Base-by-base conservation (phyloP, 306 rosid species). In the Boehmeria nivea region DNA sequence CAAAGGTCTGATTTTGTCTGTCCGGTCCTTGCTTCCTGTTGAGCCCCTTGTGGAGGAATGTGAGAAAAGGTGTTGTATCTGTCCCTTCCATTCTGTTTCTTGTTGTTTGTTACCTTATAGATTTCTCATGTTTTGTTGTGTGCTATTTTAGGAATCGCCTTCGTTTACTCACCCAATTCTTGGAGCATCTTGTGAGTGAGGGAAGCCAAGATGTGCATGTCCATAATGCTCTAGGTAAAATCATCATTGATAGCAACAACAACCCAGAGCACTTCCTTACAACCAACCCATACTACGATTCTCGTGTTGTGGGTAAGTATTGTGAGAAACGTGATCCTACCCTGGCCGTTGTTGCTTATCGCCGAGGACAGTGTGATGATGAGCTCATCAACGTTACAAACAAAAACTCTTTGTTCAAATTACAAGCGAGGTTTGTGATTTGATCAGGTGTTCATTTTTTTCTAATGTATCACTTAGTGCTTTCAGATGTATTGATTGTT, bases 181-280 rank as follows among this genome's bases (percentile, higher is more conserved):
- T 93, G 80, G 99, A 93, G 79, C 96, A 93, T 85, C 94, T 93
- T 20, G 99, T 93, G 79, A 87, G 96, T 45, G 99, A 93, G 79
- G 99, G 99, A 75, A 93, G 99, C 87, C 99, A 87, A 72, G 99
- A 93, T 61, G 96, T 87, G 45, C 99, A 93, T 72, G 96, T 93
- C 42, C 99, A 93, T 56, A 93, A 93, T 58, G 99, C 99, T 19
- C 69, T 93, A 76, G 99, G 99, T 65, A 93, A 93, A 85, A 93
- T 93, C 60, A 93, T 93, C 71, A 85, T 93, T 54, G 99, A 93
- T 72, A 93, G 99, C 74, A 89, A 89, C 79, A 87, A 93, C 72
- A 93, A 93, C 68, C 96, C 99, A 38, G 99, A 93, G 55, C 99
- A 93, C 74, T 93, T 93, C 80, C 99, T 93, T 69, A 93, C 96